Conservation (phyloP, 768 basidiomycete species). For the Hericium rajendrae region DNA sequence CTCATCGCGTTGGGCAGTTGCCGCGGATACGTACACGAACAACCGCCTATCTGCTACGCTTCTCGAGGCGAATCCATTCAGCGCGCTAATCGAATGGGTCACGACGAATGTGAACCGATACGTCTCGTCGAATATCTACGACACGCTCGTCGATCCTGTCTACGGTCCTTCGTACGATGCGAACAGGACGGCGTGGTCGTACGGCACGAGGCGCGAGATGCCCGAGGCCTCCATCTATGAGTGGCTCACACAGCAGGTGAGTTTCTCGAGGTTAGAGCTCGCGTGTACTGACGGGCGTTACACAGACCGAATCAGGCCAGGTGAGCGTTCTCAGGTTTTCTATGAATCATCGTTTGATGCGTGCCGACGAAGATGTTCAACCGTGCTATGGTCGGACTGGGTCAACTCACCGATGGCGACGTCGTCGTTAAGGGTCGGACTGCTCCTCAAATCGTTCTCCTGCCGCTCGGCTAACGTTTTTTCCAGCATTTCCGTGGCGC, state of each 20-base stretch:
- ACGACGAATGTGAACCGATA: neutral
- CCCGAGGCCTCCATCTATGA: neutral
- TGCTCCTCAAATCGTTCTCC: neutral
- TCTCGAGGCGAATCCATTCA: conserved; percentile 2
- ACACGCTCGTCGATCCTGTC: conserved; percentile 18
- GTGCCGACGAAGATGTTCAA: neutral
- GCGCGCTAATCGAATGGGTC: neutral
- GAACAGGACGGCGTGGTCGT: conserved; percentile 12
- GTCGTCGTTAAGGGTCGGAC: neutral
- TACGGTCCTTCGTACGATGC: conserved; percentile 18
- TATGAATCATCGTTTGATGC: no score
- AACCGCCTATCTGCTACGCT: conserved; percentile 25
- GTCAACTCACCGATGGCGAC: neutral
- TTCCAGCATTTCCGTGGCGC: conserved; percentile 19
- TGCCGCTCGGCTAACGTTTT: neutral
- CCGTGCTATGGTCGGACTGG: neutral
- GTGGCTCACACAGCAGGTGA: neutral
- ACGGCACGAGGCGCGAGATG: neutral
- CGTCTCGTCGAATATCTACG: conserved; percentile 12
- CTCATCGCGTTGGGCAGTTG: neutral
- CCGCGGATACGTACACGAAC: conserved; percentile 22
- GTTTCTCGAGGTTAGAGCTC: neutral
- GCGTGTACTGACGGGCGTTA: neutral
- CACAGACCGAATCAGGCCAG: neutral
- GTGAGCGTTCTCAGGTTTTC: neutral